A percentile compares a stretch with the other conserved stretches of the same genome.
Evolutionary conservation across 1,284 basidiomycete species (phyloP).

Genomic region (Exsudoporus floridanus): DNA sequence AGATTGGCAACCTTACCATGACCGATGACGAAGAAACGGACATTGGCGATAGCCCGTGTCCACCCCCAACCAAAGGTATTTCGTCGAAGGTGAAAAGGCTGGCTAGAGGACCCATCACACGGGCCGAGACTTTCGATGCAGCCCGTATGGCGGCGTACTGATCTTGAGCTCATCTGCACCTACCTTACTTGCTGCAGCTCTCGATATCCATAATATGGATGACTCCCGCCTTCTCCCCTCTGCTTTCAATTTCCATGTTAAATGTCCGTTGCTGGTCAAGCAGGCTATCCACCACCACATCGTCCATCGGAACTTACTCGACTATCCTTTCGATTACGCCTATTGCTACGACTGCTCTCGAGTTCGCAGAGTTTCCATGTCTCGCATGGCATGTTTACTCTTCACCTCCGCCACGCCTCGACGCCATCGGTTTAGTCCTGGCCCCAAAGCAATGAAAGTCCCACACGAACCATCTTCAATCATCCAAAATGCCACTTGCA

Average conservation of each 20-base stretch:
- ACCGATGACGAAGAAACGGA: conserved; percentile 74
- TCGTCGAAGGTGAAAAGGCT: conserved; percentile 55
- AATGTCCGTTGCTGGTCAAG: conserved; percentile 7
- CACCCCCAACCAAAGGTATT: conserved; percentile 60
- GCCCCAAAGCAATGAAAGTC: conserved; percentile 9
- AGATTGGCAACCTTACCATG: conserved; percentile 56
- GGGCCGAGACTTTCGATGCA: conserved; percentile 67
- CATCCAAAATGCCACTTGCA: conserved; percentile 18
- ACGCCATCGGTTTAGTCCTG: conserved; percentile 11
- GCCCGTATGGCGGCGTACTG: conserved; percentile 43
- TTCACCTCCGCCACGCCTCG: conserved; percentile 15
- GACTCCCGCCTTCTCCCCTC: neutral
- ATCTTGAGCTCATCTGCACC: conserved; percentile 2
- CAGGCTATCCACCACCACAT: conserved; percentile 6
- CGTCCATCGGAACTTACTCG: conserved; percentile 9
- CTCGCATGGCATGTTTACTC: conserved; percentile 15
- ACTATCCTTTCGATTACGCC: conserved; percentile 8
- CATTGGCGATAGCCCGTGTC: conserved; percentile 78
- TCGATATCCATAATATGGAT: conserved; percentile 2
- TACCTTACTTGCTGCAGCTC: conserved; percentile 3
- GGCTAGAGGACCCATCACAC: conserved; percentile 45
- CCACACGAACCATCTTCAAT: conserved; percentile 9
- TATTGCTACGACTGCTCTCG: conserved; percentile 11
- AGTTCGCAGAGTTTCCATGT: conserved; percentile 7
- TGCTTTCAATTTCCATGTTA: conserved; percentile 10